Base-by-base conservation (phyloP, 768 basidiomycete species). In the Lactarius vividus region DNA sequence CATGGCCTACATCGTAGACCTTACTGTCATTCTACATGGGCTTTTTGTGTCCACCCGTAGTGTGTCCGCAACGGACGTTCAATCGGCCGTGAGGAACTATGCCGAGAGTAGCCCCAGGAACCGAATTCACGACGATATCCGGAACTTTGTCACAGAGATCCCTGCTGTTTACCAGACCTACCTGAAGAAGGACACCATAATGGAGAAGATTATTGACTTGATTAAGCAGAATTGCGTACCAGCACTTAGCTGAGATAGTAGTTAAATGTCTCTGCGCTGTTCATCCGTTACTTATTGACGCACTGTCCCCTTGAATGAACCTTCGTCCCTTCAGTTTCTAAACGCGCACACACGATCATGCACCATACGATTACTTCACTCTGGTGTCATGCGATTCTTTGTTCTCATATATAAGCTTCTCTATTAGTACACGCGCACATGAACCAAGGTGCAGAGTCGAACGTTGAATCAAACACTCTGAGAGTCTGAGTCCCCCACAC, bases 1-100 rank as follows among this genome's bases (percentile, higher is more conserved):
- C 29, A 61, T 61, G 59, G 64, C 53, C 42, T 65, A 65, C 59
- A 61, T 65, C 20, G 64, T 65, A 23, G 54, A 61, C 60, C 60
- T 66, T 46, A 66, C 46, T 18, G 37, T 57, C 11, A 52, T 62
- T 6, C 37, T 57, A 11, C 4, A 28, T n/a, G 8, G 18, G 3
- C 9, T 66, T 20, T 66, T 62, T 40, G 31, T 29, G n/a, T 0
- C 18, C 11, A 8, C 3, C 3, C 4, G 0, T 4, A 31, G 40
- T 31, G 55, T 53, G 28, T 42, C 56, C 15, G n/a, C 46, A 42
- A 9, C 0, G 20, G 13, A 13, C 1, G 39, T 53, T 42, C 55
- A 28, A 31, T 62, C 37, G 7, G 23, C 16, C 15, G 16, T 42
- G 10, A 8, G 8, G 3, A 2, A 42, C 11, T 18, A 46, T 10